Evolutionary conservation across 495 filamentous ascomycete species (phyloP).

Genomic region (Neurospora intermedia): DNA sequence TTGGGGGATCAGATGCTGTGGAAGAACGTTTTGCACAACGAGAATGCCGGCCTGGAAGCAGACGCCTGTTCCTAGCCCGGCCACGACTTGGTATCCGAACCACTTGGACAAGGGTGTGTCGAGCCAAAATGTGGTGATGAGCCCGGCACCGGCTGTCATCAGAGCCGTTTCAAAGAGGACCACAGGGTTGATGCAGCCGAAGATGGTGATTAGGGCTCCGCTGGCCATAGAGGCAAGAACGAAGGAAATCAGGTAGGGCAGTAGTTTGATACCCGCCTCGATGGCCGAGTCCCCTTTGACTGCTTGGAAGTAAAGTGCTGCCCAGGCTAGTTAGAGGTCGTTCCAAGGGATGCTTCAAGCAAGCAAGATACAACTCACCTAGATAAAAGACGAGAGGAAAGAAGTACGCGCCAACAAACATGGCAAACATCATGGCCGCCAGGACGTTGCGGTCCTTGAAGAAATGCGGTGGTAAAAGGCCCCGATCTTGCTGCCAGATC

Average conservation of each 20-base stretch:
- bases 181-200: slow-evolving; percentile 42
- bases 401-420: too few relatives aligned
- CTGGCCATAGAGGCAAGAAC: slow-evolving; percentile 34
- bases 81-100: slow-evolving; percentile 50
- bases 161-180: slow-evolving; percentile 42
- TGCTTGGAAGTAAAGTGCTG: slow-evolving; percentile 55
- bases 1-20: slow-evolving; percentile 33
- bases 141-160: slow-evolving; percentile 41
- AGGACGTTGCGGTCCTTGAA: too few relatives aligned
- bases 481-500: slow-evolving; percentile 46
- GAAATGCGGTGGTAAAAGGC: slow-evolving; percentile 3
- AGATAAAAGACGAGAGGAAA: too few relatives aligned
- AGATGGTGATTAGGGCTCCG: slow-evolving; percentile 34
- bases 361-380: too few relatives aligned
- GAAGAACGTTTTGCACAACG: slow-evolving; percentile 42
- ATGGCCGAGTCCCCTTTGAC: slow-evolving; percentile 36
- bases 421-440: too few relatives aligned
- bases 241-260: slow-evolving; percentile 44
- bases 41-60: slow-evolving; percentile 43
- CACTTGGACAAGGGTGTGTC: slow-evolving; percentile 35
- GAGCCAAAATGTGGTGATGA: slow-evolving; percentile 39
- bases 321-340: too few relatives aligned
- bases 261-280: slow-evolving; percentile 36
- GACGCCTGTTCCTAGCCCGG: slow-evolving; percentile 40
- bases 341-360: too few relatives aligned